Percentiles rank a stretch among this genome's conserved stretches.
These are phyloP conservation scores for Orobanche coerulescens DNA, from an alignment of 257 asterid species.

Conservation along the genomic window DNA sequence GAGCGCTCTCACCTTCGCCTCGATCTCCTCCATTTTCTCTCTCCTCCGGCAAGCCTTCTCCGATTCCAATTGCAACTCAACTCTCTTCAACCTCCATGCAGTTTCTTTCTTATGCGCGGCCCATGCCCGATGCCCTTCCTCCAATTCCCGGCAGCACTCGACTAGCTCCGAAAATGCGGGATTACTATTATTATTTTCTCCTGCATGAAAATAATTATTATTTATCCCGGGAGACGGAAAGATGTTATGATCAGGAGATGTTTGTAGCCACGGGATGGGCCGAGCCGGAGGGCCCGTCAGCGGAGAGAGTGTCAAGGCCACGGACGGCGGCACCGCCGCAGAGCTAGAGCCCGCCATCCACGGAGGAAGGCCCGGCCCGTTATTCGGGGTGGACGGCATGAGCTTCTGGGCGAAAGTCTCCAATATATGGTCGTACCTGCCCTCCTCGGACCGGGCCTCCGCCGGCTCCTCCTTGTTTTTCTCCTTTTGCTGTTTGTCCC, in stretches of 20 bases:
- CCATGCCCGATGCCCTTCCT: slow-evolving; percentile 76
- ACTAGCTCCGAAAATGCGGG: slow-evolving; percentile 41
- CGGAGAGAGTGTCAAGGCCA: slow-evolving; percentile 61
- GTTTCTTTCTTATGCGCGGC: slow-evolving; percentile 75
- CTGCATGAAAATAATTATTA: background rate
- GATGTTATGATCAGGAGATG: no score
- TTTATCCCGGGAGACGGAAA: background rate
- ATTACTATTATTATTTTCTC: slow-evolving; percentile 25
- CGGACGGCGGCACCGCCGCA: slow-evolving; percentile 47
- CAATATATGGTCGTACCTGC: slow-evolving; percentile 51
- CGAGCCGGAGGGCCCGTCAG: slow-evolving; percentile 33
- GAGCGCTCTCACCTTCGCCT: slow-evolving; percentile 63
- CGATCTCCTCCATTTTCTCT: slow-evolving; percentile 77
- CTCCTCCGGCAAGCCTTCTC: slow-evolving; percentile 68
- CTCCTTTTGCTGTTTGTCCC: slow-evolving; percentile 49
- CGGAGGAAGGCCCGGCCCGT: slow-evolving; percentile 41
- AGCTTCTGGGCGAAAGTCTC: slow-evolving; percentile 59
- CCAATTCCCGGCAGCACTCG: slow-evolving; percentile 74
- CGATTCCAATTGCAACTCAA: slow-evolving; percentile 72
- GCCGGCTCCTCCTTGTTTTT: slow-evolving; percentile 33
- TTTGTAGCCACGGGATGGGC: slow-evolving; percentile 50
- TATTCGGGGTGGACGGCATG: slow-evolving; percentile 52
- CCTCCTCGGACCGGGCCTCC: slow-evolving; percentile 37
- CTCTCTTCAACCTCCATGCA: slow-evolving; percentile 77
- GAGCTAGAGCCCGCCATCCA: slow-evolving; percentile 62